Evolutionary conservation across 257 asterid genomes (phyloP), one percentile per base, ranked within the genome.

Genomic region (Capsicum chinense): DNA sequence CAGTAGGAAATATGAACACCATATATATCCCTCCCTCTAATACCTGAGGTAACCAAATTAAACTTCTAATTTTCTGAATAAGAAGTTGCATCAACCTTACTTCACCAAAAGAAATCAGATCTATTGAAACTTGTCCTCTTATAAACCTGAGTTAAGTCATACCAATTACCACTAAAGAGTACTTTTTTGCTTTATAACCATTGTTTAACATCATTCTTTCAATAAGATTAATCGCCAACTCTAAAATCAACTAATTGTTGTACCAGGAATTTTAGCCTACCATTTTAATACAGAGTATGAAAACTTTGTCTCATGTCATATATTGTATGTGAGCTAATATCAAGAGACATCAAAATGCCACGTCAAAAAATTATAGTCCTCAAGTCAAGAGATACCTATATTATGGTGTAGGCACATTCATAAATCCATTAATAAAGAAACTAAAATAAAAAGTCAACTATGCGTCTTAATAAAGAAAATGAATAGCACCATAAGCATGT

Each of bases 61-160:
- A 74, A 74, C 59, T 19, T 74, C 60, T 44, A 48, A 74, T 9
- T 71, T 71, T 6, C 59, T 19, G 42, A 19, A 74, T 74, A n/a
- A 47, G 80, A 74, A 19, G 19, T 74, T 74, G 44, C 9, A 48
- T 50, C 39, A 11, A 48, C 60, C 19, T 50, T 48, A 6, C 5
- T 48, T 73, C 13, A 39, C 59, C 13, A 7, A 74, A 74, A 48
- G 44, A 12, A 6, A 74, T 50, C 44, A 74, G 60, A 74, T 48
- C n/a, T 48, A 74, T 50, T 11, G 44, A 12, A 73, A 48, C 80
- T 19, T 74, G 48, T n/a, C 60, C 19, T 19, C 80, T 48, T 48
- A 19, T 54, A 37, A 50, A 48, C 60, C 44, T 48, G 80, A 71
- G 48, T 74, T 74, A 48, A 50, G 6, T 74, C 80, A 74, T 74